Conservation (phyloP, 768 basidiomycete genomes). For the Favolaschia claudopus region DNA sequence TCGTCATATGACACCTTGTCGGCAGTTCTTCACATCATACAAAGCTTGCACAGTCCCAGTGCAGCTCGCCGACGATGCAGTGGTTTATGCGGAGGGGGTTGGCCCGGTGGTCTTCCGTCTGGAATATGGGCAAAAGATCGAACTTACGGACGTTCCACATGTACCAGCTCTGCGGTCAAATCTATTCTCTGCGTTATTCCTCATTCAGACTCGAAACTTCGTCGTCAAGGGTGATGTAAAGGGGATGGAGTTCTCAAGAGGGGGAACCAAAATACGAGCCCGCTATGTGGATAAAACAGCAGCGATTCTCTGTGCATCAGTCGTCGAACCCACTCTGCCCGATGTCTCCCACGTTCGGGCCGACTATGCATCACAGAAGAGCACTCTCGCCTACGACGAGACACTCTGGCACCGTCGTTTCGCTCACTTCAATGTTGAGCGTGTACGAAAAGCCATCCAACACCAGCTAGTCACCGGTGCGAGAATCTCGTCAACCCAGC, state of each 20-base stretch:
- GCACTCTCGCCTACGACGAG: slow-evolving; percentile 18
- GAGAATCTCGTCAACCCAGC: slow-evolving; percentile 15
- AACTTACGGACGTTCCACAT: slow-evolving; percentile 32
- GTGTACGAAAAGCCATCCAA: slow-evolving; percentile 11
- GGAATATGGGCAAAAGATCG: slow-evolving; percentile 15
- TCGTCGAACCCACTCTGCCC: slow-evolving; percentile 27
- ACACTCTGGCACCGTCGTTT: slow-evolving; percentile 33
- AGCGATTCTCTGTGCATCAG: slow-evolving; percentile 7
- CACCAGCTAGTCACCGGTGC: slow-evolving; percentile 23
- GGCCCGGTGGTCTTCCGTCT: slow-evolving; percentile 34
- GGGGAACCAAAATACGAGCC: background rate
- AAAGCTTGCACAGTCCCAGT: slow-evolving; percentile 29
- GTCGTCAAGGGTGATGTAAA: slow-evolving; percentile 7
- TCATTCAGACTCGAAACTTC: slow-evolving; percentile 17
- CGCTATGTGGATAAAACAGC: too few species aligned
- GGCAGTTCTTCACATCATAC: slow-evolving; percentile 35
- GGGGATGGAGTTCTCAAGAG: background rate
- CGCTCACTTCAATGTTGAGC: slow-evolving; percentile 26
- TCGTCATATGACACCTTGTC: slow-evolving; percentile 42
- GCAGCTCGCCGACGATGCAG: slow-evolving; percentile 32
- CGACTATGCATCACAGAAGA: background rate
- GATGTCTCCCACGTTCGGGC: slow-evolving; percentile 23
- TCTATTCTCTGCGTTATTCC: slow-evolving; percentile 18
- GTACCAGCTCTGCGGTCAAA: slow-evolving; percentile 28
- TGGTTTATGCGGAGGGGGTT: slow-evolving; percentile 36